phyloP scores from a whole-genome alignment of 2,329 filamentous ascomycete genomes.

The Ophiostoma ulmi region DNA sequence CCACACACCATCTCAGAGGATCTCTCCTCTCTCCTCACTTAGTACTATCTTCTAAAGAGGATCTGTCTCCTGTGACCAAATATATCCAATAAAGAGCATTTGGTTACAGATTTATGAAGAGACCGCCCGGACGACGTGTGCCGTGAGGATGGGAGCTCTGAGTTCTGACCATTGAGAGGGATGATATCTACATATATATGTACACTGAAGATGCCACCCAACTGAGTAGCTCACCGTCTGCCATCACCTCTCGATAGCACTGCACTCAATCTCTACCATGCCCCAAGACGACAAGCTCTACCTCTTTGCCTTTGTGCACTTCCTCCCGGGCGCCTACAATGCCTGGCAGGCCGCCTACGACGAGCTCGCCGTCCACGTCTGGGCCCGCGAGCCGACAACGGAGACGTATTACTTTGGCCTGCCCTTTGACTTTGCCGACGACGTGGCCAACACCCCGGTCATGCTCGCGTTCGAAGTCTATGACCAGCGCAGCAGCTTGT shows the following conservation, averaged over 20 bases:
- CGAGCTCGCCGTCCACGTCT: conserved; percentile 37
- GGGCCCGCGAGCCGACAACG: conserved; percentile 34
- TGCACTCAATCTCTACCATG: conserved; percentile 8
- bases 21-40: background rate
- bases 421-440: background rate
- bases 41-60: background rate
- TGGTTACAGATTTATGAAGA: too few relatives aligned
- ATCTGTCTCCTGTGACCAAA: background rate
- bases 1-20: background rate
- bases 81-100: too few relatives aligned
- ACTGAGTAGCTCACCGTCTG: background rate
- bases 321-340: conserved; percentile 34
- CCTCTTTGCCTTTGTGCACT: conserved; percentile 34
- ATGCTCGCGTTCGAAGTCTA: background rate
- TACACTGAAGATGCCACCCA: too few relatives aligned
- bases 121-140: background rate
- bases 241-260: background rate
- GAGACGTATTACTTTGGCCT: conserved; percentile 39
- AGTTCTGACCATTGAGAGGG: background rate
- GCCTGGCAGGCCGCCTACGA: conserved; percentile 40
- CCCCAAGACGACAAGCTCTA: conserved; percentile 25
- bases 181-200: background rate
- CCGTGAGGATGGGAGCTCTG: background rate
- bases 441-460: background rate
- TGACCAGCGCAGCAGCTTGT: background rate